Evolutionary conservation across 495 filamentous ascomycete genomes (phyloP), one percentile per base, ranked within the genome.

Genomic region (Letharia columbiana): DNA sequence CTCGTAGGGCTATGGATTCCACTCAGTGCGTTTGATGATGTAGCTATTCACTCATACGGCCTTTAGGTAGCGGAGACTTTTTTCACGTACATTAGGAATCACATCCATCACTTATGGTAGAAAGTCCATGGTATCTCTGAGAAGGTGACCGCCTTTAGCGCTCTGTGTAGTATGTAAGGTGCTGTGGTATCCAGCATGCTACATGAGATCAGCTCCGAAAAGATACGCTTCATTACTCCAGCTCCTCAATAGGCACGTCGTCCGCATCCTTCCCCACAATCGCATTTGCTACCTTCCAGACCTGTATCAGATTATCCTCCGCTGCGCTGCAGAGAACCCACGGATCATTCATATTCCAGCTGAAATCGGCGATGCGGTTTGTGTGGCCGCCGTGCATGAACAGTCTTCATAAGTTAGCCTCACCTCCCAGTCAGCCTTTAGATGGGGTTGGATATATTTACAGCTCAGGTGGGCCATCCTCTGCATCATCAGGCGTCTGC

Each of bases 351-450:
- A 86, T 83, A 74, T 98, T 99, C 92, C 93, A 99, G 79, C 87
- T 91, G 71, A 99, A 98, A 76, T 99, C 95, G 13, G 89, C 89
- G 50, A 99, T 86, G 63, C 92, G 88, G 74, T 96, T 96, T 20
- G 93, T 99, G 77, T 98, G 95, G 33, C 95, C 95, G 66, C 94
- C 95, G 71, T 99, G 95, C 94, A 99, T 99, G 75, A 99, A 99
- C 18, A 96, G 78, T 58, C 89, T 91, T 68, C 12, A 18, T 15
- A 31, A 50, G 62, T 74, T 72, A 78, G 73, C 54, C 64, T 67
- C 39, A 65, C 57, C 49, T 37, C 28, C 17, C 35, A 42, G 57
- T 18, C 39, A 49, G 39, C 10, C 50, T 10, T 41, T 12, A 54
- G 11, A 49, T 39, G 31, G 20, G 50, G 18, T 49, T 20, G 68